Percentiles rank a stretch among this genome's conserved stretches.
phyloP scores from a whole-genome alignment of 2,329 filamentous ascomycete genomes.

The Neobulgaria alba region DNA sequence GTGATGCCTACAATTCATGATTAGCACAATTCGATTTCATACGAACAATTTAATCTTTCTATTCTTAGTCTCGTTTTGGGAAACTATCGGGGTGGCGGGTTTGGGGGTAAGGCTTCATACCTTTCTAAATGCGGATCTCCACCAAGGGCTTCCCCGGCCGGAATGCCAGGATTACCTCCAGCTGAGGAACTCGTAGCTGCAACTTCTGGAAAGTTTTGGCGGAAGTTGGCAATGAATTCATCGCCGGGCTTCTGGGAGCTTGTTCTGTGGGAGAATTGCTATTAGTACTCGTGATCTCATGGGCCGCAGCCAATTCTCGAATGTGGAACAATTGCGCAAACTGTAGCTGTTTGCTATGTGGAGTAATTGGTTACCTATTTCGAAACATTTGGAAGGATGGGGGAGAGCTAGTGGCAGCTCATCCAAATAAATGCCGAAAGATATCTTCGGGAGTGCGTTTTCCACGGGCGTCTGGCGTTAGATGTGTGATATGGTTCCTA shows the following conservation, averaged over 20 bases:
- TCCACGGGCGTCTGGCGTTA: background rate
- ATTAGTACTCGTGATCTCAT: no score
- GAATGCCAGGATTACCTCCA: slow-evolving; percentile 33
- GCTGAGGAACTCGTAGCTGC: slow-evolving; percentile 41
- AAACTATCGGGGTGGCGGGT: no score
- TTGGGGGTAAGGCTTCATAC: no score
- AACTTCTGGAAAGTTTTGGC: slow-evolving; percentile 72
- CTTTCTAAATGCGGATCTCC: slow-evolving; percentile 24
- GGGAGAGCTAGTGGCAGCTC: slow-evolving; percentile 5
- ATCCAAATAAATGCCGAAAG: slow-evolving; percentile 5
- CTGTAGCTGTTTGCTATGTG: no score
- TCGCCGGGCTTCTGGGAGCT: slow-evolving; percentile 74
- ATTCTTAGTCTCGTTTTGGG: no score
- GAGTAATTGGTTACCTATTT: slow-evolving; percentile 28
- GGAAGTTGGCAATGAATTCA: slow-evolving; percentile 76
- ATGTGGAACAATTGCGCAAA: no score
- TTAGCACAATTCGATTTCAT: slow-evolving; percentile 1
- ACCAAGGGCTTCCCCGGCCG: slow-evolving; percentile 14
- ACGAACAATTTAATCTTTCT: background rate
- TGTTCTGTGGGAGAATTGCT: slow-evolving; percentile 44
- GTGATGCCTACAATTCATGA: slow-evolving; percentile 18
- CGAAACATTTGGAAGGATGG: slow-evolving; percentile 28
- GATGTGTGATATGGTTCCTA: slow-evolving; percentile 1
- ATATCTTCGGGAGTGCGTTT: background rate
- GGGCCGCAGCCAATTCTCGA: no score